Evolutionary conservation across 2,329 filamentous ascomycete genomes (phyloP).

Genomic region (Phaeomoniella chlamydospora): DNA sequence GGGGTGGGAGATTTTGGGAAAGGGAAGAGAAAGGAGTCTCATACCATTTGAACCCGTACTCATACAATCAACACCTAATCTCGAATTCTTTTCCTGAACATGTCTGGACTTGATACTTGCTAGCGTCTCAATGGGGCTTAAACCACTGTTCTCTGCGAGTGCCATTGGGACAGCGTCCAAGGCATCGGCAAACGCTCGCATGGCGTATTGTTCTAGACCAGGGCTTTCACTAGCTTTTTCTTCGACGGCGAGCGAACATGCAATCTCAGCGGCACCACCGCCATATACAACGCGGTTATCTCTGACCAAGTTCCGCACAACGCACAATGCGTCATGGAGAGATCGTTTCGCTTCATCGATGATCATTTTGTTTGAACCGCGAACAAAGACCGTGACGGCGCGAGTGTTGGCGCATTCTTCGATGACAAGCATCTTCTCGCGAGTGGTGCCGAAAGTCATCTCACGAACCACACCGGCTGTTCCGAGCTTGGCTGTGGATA

Average conservation of each 20-base stretch:
- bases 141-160: constrained; percentile 88
- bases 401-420: constrained; percentile 97
- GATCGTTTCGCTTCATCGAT: constrained; percentile 98
- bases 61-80: constrained; percentile 96
- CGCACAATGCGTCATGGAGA: constrained; percentile 91
- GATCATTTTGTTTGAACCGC: constrained; percentile 99
- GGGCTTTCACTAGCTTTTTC: constrained; percentile 89
- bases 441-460: constrained; percentile 91
- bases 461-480: constrained; percentile 80
- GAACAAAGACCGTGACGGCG: constrained; percentile 89
- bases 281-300: constrained; percentile 98
- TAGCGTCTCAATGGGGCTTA: constrained; percentile 90
- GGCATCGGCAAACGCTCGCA: constrained; percentile 94
- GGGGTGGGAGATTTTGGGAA: not conserved
- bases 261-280: constrained; percentile 90
- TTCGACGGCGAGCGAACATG: constrained; percentile 90
- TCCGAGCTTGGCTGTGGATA: constrained; percentile 82
- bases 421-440: constrained; percentile 99
- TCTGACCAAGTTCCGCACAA: constrained; percentile 87
- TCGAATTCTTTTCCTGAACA: constrained; percentile 67
- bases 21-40: constrained; percentile 9
- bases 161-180: constrained; percentile 91
- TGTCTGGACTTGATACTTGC: constrained; percentile 94
- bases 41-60: constrained; percentile 72
- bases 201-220: constrained; percentile 96